phyloP scores from a whole-genome alignment of 805 yeast species.

The Wickerhamomyces rabaulensis region DNA sequence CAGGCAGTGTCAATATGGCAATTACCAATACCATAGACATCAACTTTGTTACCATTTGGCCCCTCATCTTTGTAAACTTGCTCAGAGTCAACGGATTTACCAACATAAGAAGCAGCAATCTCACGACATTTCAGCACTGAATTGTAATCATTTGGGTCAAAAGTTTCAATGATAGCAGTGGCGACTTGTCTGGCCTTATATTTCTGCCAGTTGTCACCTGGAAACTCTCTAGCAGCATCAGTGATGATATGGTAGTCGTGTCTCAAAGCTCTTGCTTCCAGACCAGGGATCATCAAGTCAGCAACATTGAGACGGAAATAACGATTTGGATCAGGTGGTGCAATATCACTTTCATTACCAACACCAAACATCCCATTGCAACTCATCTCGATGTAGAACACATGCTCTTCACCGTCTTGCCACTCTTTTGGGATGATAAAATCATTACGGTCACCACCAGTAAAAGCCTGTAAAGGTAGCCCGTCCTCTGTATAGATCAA shows the following conservation, averaged over 20 bases:
- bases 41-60: slow-evolving; percentile 27
- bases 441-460: slow-evolving; percentile 77
- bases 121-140: slow-evolving; percentile 60
- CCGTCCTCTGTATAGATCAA: slow-evolving; percentile 67
- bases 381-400: slow-evolving; percentile 80
- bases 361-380: slow-evolving; percentile 95
- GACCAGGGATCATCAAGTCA: slow-evolving; percentile 76
- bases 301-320: slow-evolving; percentile 64
- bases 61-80: slow-evolving; percentile 48
- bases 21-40: slow-evolving; percentile 85
- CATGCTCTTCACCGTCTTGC: slow-evolving; percentile 48
- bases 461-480: slow-evolving; percentile 73
- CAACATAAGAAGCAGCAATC: slow-evolving; percentile 60
- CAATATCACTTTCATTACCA: slow-evolving; percentile 52
- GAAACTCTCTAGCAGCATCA: slow-evolving; percentile 87
- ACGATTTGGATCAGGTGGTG: slow-evolving; percentile 68
- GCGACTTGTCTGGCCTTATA: slow-evolving; percentile 77
- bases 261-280: slow-evolving; percentile 70
- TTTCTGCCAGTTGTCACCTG: slow-evolving; percentile 73
- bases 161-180: slow-evolving; percentile 75
- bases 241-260: slow-evolving; percentile 85
- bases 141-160: slow-evolving; percentile 63
- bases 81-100: slow-evolving; percentile 56
- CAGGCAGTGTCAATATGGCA: slow-evolving; percentile 98
- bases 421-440: slow-evolving; percentile 59